phyloP scores from a whole-genome alignment of 164 flowering plant species.

The Amborella trichopoda region DNA sequence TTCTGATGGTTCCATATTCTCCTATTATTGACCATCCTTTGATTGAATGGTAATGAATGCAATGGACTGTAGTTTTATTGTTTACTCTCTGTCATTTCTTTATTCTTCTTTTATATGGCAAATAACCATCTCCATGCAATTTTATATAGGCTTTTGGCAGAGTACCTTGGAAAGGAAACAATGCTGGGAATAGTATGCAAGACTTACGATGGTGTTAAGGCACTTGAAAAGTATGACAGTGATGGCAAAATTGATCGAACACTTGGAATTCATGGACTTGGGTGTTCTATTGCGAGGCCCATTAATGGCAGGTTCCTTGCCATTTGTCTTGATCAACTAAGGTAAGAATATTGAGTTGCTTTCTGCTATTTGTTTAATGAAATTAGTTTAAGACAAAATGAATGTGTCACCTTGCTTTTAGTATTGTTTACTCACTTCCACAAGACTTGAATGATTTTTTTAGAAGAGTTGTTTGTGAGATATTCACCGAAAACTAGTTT shows the following conservation, averaged over 20 bases:
- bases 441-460: too few species aligned
- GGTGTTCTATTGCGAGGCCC: conserved; percentile 40
- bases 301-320: conserved; percentile 56
- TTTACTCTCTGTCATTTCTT: too few species aligned
- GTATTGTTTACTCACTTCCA: too few species aligned
- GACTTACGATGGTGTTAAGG: conserved; percentile 51
- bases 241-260: conserved; percentile 42
- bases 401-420: too few species aligned
- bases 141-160: conserved; percentile 53
- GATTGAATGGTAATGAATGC: too few species aligned
- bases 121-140: conserved; percentile 2
- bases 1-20: too few species aligned
- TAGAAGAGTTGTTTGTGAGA: too few species aligned
- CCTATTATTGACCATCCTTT: too few species aligned
- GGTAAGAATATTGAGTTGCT: conserved; percentile 22
- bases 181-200: conserved; percentile 82
- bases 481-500: too few species aligned
- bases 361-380: neutral
- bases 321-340: conserved; percentile 65
- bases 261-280: conserved; percentile 71
- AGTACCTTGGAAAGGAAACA: conserved; percentile 57
- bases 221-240: conserved; percentile 58
- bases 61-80: too few species aligned
- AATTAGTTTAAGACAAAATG: too few species aligned
- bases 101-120: too few species aligned